Base-by-base conservation (phyloP, 2,329 filamentous ascomycete genomes). In the Ophiostoma novo-ulmi region DNA sequence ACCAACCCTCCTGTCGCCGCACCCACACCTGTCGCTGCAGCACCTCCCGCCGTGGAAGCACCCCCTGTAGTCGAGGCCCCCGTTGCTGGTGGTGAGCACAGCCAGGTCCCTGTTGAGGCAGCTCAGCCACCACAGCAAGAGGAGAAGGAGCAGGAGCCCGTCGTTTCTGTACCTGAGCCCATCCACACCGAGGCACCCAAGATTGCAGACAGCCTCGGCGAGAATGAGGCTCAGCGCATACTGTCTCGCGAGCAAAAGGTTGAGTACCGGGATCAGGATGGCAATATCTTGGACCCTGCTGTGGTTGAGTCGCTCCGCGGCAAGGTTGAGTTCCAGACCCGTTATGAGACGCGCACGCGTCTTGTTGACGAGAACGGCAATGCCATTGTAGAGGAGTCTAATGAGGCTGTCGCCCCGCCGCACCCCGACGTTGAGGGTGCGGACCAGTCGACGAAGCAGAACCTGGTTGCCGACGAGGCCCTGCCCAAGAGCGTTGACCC, bases 321-420 rank as follows among this genome's bases (percentile, higher is more conserved):
- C 76, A 96, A 97, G 80, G 94, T 98, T 72, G 92, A 93, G 76
- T 97, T 99, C 82, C 89, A 96, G 82, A 98, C 95, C 14, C 91
- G 90, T 75, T 97, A 97, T 78, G 94, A 98, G 84, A 97, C 94
- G n/a, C 87, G 91, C 74, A 97, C 93, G 10, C 89, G 92, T 71
- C 81, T 98, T 70, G 84, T 97, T 58, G 93, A 97, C 79, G 87
- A 87, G 69, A 79, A 88, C 63, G 95, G 94, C 72, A 93, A 94
- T 74, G 91, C 96, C 77, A 80, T 97, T n/a, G 78, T 79, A 13
- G 75, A 79, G 44, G 81, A 82, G 17, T 77, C 78, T 38, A 75
- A 78, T 66, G 79, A 64, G 38, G 70, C 70, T 11, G 84, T 87
- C 41, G 86, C 86, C 10, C 86, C 86, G 48, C 86, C 86, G 22